phyloP scores from a whole-genome alignment of 768 basidiomycete species.

The Brasilioporus rufonigricans region DNA sequence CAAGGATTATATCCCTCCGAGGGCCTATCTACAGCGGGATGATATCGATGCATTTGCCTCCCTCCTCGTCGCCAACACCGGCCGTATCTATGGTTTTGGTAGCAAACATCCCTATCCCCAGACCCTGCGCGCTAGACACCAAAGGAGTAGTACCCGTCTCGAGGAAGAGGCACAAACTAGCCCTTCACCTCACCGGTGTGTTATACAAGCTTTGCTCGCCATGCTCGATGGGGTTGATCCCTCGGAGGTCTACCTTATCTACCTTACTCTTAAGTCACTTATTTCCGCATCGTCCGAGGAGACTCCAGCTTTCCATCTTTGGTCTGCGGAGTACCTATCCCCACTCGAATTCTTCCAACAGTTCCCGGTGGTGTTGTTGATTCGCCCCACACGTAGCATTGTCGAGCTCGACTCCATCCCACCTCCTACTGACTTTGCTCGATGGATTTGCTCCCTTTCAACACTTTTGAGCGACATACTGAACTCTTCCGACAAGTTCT shows the following conservation, averaged over 20 bases:
- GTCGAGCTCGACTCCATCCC: constrained; percentile 32
- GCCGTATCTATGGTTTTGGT: constrained; percentile 60
- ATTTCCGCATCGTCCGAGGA: constrained; percentile 41
- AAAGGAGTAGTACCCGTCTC: constrained; percentile 1
- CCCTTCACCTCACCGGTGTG: constrained; percentile 43
- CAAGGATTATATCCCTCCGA: constrained; percentile 69
- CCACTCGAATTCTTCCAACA: constrained; percentile 49
- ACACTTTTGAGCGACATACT: constrained; percentile 58
- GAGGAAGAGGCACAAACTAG: constrained; percentile 21
- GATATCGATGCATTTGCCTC: constrained; percentile 74
- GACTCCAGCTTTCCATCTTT: constrained; percentile 26
- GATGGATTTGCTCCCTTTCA: constrained; percentile 64
- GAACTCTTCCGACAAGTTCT: constrained; percentile 57
- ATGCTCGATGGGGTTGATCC: constrained; percentile 56
- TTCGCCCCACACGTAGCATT: constrained; percentile 36
- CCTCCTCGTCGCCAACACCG: constrained; percentile 57
- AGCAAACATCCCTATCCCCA: constrained; percentile 46
- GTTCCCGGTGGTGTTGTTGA: constrained; percentile 39
- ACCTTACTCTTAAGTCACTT: constrained; percentile 61
- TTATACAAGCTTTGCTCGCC: constrained; percentile 50
- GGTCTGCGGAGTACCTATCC: constrained; percentile 40
- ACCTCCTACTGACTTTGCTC: constrained; percentile 47
- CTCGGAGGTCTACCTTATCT: constrained; percentile 53
- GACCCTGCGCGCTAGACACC: constrained; percentile 41
- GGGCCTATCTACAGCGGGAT: constrained; percentile 52